Conservation (phyloP, 148 eudicot species). For the Dianthus caryophyllus region DNA sequence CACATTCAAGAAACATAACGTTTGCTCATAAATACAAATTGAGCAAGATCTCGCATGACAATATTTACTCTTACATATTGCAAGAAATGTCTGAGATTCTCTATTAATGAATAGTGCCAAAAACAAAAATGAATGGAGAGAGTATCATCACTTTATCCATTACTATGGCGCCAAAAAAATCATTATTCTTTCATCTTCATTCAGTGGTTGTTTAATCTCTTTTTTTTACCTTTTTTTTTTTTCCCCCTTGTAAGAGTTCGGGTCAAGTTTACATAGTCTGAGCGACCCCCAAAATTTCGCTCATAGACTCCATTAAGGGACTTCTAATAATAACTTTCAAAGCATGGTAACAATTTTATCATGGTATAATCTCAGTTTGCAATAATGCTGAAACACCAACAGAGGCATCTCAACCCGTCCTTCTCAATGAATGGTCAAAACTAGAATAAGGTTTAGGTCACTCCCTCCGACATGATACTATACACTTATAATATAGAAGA, state of each 20-base stretch:
- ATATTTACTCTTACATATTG: no score
- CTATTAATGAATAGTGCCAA: no score
- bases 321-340: not conserved
- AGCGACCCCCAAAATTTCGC: not conserved
- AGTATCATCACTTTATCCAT: not conserved
- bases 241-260: not conserved
- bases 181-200: not conserved
- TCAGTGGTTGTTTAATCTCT: no score
- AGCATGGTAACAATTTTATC: not conserved
- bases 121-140: no score
- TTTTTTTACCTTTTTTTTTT: not conserved
- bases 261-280: not conserved
- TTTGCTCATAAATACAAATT: no score
- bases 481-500: not conserved
- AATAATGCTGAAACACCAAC: not conserved
- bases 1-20: constrained; percentile 2
- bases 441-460: not conserved
- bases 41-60: no score
- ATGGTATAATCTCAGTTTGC: no score
- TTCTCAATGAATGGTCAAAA: not conserved
- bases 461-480: not conserved
- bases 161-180: not conserved
- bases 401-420: not conserved
- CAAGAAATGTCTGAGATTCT: no score
- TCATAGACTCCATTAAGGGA: not conserved